Evolutionary conservation across 2,329 filamentous ascomycete species (phyloP).

Genomic region (Beauveria caledonica): DNA sequence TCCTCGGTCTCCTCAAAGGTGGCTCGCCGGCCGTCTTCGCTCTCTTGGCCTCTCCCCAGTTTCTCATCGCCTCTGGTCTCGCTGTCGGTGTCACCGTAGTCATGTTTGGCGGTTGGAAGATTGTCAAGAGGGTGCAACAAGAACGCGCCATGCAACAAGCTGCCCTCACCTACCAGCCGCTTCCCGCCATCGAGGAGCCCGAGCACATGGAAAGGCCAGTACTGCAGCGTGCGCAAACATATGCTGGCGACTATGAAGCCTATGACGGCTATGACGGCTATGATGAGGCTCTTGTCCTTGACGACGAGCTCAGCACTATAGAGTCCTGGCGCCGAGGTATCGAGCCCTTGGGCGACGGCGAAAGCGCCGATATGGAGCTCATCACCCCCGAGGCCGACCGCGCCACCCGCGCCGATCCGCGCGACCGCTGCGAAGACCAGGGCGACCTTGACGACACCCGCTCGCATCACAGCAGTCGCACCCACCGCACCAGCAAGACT

Average conservation of each 20-base stretch:
- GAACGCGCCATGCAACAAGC: slow-evolving; percentile 23
- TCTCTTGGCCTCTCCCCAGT: slow-evolving; percentile 82
- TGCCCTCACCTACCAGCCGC: slow-evolving; percentile 21
- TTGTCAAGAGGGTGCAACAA: slow-evolving; percentile 74
- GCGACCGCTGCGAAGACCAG: slow-evolving; percentile 29
- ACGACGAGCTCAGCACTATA: slow-evolving; percentile 50
- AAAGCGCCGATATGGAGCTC: slow-evolving; percentile 45
- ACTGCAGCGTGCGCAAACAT: slow-evolving; percentile 20
- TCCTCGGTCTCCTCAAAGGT: slow-evolving; percentile 66
- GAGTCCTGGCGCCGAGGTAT: slow-evolving; percentile 54
- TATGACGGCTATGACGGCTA: slow-evolving; percentile 18
- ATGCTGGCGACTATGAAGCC: slow-evolving; percentile 27
- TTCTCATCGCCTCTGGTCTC: slow-evolving; percentile 84
- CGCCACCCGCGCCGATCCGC: slow-evolving; percentile 29
- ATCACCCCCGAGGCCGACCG: slow-evolving; percentile 49
- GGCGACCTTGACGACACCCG: slow-evolving; percentile 4
- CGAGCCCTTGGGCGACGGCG: slow-evolving; percentile 36
- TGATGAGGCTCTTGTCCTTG: slow-evolving; percentile 49
- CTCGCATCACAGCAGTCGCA: slow-evolving; percentile 17
- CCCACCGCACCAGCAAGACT: slow-evolving; percentile 22
- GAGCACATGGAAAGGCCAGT: slow-evolving; percentile 7
- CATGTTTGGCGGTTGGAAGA: slow-evolving; percentile 94
- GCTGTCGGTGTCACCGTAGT: slow-evolving; percentile 91
- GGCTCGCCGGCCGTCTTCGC: slow-evolving; percentile 81
- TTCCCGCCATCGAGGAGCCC: slow-evolving; percentile 13